Base-by-base conservation (phyloP, 371 early-diverging fungal genomes). In the Mortierella sp. region DNA sequence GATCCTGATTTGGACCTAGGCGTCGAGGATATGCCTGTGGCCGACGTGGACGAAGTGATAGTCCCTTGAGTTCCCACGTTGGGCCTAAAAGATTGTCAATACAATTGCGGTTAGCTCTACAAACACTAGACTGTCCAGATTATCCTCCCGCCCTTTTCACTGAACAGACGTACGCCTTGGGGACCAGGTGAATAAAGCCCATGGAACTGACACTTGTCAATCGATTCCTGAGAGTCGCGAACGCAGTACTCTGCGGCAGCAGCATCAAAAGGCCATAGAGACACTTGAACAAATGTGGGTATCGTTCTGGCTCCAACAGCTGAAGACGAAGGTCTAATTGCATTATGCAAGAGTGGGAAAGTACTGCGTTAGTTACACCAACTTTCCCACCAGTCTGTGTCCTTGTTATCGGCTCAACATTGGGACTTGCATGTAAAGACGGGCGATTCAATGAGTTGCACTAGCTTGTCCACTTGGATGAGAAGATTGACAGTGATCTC, bases 391-490 rank as follows among this genome's bases (percentile, higher is more conserved):
- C n/a, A n/a, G n/a, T n/a, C n/a, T n/a, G n/a, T n/a, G n/a, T 22
- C 0, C 14, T 27, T 22, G 49, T 21, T 41, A 27, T 43, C 12
- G 44, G 17, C 25, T 13, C 13, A n/a, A n/a, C n/a, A n/a, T n/a
- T n/a, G n/a, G 31, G 28, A 46, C 71, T 70, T 80, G 86, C 87
- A 93, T 6, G 96, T 94, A 82, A 97, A 97, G 19, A 95, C 94
- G 6, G 97, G 97, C 0, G 93, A 92, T 72, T 97, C 97, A n/a
- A 97, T 67, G 16, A 97, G 82, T 73, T 96, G 96, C 27, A 97
- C 96, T 5, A 97, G 87, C 63, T 95, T 95, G 74, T 97, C 97
- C 24, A 95, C 85, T 71, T 96, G 96, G 29, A 97, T 91, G 19
- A 97, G 79, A 54, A 95, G 81, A 51, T 84, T 89, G 40, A 97